Evolutionary conservation across 2,329 filamentous ascomycete species (phyloP), one percentile per base, ranked within the genome.

Genomic region (Alternaria hordeiaustralica): DNA sequence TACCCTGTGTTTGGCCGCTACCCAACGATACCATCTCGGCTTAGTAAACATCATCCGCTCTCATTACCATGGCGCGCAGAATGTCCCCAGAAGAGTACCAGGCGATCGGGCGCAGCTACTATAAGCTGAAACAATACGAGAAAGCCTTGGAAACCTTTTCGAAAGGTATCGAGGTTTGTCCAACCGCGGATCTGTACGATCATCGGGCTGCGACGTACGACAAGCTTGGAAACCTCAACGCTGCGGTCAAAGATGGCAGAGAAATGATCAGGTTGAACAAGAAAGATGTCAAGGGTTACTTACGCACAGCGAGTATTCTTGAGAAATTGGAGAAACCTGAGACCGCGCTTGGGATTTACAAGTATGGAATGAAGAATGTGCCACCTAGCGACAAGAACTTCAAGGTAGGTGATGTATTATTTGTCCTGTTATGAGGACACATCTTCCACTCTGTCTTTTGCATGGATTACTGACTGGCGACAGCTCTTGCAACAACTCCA

Each of bases 281-380:
- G 58, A 79, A 81, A 21, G 84, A 88, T 75, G 81, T 85, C n/a
- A 83, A 83, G 61, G 87, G 87, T 9, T 89, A 89, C 72, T 73
- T 89, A 26, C 84, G 87, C 57, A 85, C 85, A 25, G 87, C 83
- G 3, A 84, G 84, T 60, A 69, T 83, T 8, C 73, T 85, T 12
- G 73, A 81, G 54, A 82, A 82, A 62, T 83, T 85, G 77, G 80
- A 82, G 11, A 87, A 86, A 70, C 74, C 79, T 3, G 81, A 84
- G n/a, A 83, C 82, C 23, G 88, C 88, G 6, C 70, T 87, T 12
- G 82, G 84, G 11, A 83, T 89, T 23, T 89, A 89, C 75, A 81
- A 84, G 25, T 85, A 87, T 71, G 88, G 86, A n/a, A 77, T 89
- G 66, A 86, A 84, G 64, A 82, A 79, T 49, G 79, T 89, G 20